phyloP scores from a whole-genome alignment of 2,329 filamentous ascomycete genomes.

The Beauveria rudraprayagi region DNA sequence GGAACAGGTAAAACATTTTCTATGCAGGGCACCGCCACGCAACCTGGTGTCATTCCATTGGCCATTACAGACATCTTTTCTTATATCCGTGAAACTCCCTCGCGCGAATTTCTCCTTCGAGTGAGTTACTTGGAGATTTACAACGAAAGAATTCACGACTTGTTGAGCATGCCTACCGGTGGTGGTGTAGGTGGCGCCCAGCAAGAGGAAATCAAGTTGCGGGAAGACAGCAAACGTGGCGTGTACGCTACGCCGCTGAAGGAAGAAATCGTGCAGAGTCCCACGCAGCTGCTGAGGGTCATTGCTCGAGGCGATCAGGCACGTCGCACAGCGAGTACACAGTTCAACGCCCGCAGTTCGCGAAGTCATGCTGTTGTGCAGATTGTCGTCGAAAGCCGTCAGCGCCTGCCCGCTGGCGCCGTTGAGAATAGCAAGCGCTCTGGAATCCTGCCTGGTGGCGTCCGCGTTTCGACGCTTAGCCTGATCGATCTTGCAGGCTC shows the following conservation, averaged over 20 bases:
- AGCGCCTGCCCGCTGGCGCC: slow-evolving; percentile 58
- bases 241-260: slow-evolving; percentile 95
- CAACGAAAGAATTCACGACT: slow-evolving; percentile 93
- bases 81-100: slow-evolving; percentile 94
- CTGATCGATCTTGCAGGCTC: slow-evolving; percentile 95
- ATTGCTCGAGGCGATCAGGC: slow-evolving; percentile 92
- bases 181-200: slow-evolving; percentile 44
- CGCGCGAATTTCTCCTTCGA: slow-evolving; percentile 84
- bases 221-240: slow-evolving; percentile 91
- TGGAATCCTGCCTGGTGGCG: slow-evolving; percentile 71
- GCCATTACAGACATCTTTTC: slow-evolving; percentile 99
- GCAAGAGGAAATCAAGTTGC: slow-evolving; percentile 92
- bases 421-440: slow-evolving; percentile 56
- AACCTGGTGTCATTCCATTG: slow-evolving; percentile 90
- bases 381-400: slow-evolving; percentile 94
- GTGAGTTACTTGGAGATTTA: slow-evolving; percentile 99
- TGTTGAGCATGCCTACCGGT: slow-evolving; percentile 67
- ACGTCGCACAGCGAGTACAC: slow-evolving; percentile 83
- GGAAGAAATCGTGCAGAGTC: slow-evolving; percentile 97
- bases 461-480: slow-evolving; percentile 89
- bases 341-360: slow-evolving; percentile 94
- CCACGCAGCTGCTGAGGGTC: slow-evolving; percentile 86
- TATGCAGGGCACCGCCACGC: slow-evolving; percentile 95
- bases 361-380: slow-evolving; percentile 97
- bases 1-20: slow-evolving; percentile 98